A percentile compares a stretch with the other conserved stretches of the same genome.
phyloP scores from a whole-genome alignment of 2,329 filamentous ascomycete species.

The Teratosphaeriaceae sp. region DNA sequence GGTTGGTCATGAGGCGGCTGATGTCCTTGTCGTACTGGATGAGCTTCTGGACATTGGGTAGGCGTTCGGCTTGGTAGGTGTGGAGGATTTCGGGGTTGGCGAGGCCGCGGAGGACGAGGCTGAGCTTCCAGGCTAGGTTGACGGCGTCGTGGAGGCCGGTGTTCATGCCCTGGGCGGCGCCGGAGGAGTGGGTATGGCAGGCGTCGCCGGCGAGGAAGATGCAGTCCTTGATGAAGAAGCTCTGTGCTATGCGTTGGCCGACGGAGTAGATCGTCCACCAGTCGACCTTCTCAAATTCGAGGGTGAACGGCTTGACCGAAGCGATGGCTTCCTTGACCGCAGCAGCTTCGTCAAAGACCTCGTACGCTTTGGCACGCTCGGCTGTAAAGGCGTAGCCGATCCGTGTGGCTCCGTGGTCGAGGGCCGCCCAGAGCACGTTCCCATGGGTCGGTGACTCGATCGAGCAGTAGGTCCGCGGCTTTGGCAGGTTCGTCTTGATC shows the following conservation, averaged over 20 bases:
- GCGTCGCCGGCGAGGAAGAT: slow-evolving; percentile 29
- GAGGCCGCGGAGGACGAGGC: slow-evolving; percentile 11
- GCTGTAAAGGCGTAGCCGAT: slow-evolving; percentile 50
- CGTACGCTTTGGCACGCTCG: slow-evolving; percentile 22
- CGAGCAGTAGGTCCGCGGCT: slow-evolving; percentile 41
- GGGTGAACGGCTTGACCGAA: slow-evolving; percentile 35
- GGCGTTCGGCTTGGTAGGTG: slow-evolving; percentile 15
- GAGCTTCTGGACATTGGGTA: slow-evolving; percentile 17
- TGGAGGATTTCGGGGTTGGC: slow-evolving; percentile 10
- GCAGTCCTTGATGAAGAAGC: slow-evolving; percentile 10
- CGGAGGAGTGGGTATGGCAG: slow-evolving; percentile 30
- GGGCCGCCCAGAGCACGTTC: slow-evolving; percentile 50
- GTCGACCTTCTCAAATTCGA: slow-evolving; percentile 35
- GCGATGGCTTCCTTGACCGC: slow-evolving; percentile 35
- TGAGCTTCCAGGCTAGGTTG: slow-evolving; percentile 30
- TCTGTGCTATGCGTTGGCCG: slow-evolving; percentile 35
- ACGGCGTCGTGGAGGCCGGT: slow-evolving; percentile 32
- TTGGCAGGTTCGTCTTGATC: slow-evolving; percentile 43
- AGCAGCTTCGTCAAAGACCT: slow-evolving; percentile 16
- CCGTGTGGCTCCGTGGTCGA: slow-evolving; percentile 48
- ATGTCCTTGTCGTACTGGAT: slow-evolving; percentile 20
- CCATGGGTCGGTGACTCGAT: slow-evolving; percentile 50
- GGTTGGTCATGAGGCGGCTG: slow-evolving; percentile 17
- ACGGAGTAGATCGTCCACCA: slow-evolving; percentile 42
- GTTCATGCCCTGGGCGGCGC: slow-evolving; percentile 36